A percentile compares a stretch with the other conserved stretches of the same genome.
Evolutionary conservation across 2,329 filamentous ascomycete genomes (phyloP).

Genomic region (Pestalotiopsis sp.): DNA sequence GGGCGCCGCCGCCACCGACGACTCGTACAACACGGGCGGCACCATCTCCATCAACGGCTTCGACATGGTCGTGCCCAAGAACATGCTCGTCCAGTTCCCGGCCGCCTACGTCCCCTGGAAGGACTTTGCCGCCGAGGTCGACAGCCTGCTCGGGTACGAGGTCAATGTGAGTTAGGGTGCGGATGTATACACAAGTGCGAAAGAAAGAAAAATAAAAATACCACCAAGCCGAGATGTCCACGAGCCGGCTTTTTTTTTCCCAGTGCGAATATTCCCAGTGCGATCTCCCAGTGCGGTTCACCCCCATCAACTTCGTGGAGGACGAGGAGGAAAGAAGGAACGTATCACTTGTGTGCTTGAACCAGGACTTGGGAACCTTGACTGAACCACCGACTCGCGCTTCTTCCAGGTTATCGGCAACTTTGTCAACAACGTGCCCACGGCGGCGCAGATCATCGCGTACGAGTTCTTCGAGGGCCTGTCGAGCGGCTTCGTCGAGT

Average conservation of each 20-base stretch:
- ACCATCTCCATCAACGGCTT: slow-evolving; percentile 17
- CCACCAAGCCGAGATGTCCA: not conserved
- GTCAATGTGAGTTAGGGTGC: slow-evolving; percentile 27
- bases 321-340: not conserved
- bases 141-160: slow-evolving; percentile 34
- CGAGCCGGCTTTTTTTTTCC: not conserved
- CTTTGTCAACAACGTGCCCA: slow-evolving; percentile 35
- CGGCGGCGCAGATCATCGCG: slow-evolving; percentile 38
- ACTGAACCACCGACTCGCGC: slow-evolving; percentile 28
- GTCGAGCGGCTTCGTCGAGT: slow-evolving; percentile 35
- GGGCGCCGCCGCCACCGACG: slow-evolving; percentile 31
- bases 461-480: slow-evolving; percentile 35
- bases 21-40: slow-evolving; percentile 32
- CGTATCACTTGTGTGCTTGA: not conserved
- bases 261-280: not conserved
- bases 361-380: slow-evolving; percentile 25
- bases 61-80: slow-evolving; percentile 18
- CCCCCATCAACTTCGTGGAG: not conserved
- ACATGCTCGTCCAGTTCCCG: slow-evolving; percentile 19
- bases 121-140: slow-evolving; percentile 29
- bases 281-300: not conserved
- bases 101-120: slow-evolving; percentile 19
- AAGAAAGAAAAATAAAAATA: not conserved
- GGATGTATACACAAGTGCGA: slow-evolving; percentile 9
- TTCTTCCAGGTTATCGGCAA: slow-evolving; percentile 34